Percentiles rank a stretch among this genome's conserved stretches.
Conservation (phyloP, 805 yeast genomes). For the Alloascoidea africana region DNA sequence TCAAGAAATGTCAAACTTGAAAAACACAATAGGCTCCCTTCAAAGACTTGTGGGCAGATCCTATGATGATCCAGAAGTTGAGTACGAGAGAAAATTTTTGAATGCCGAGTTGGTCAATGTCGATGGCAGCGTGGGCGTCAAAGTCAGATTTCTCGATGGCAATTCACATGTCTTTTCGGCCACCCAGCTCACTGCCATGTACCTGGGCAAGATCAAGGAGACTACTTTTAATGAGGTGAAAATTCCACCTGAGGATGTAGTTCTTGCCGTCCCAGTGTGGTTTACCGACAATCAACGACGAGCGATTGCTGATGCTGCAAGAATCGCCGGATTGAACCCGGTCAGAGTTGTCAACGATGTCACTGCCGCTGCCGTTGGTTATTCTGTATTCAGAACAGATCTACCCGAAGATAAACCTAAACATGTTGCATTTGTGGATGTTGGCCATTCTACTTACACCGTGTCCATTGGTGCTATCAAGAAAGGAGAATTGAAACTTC, state of each 20-base stretch:
- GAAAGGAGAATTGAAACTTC: slow-evolving; percentile 89
- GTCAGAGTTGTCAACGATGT: slow-evolving; percentile 95
- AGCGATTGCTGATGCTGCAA: slow-evolving; percentile 89
- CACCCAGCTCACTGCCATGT: slow-evolving; percentile 90
- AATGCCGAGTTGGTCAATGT: slow-evolving; percentile 58
- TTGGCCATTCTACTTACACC: slow-evolving; percentile 93
- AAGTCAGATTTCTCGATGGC: slow-evolving; percentile 65
- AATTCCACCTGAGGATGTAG: slow-evolving; percentile 70
- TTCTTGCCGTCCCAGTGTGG: slow-evolving; percentile 94
- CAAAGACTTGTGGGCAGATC: slow-evolving; percentile 84
- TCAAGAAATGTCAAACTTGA: slow-evolving; percentile 91
- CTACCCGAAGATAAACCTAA: slow-evolving; percentile 89
- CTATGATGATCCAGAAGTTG: slow-evolving; percentile 61
- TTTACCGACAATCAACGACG: slow-evolving; percentile 94
- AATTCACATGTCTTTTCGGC: slow-evolving; percentile 67
- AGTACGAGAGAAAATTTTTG: slow-evolving; percentile 57
- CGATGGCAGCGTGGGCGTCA: slow-evolving; percentile 64
- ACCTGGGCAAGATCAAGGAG: slow-evolving; percentile 76
- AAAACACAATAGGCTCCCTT: slow-evolving; percentile 90
- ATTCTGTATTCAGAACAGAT: slow-evolving; percentile 96
- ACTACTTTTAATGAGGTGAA: slow-evolving; percentile 73
- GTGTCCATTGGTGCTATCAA: slow-evolving; percentile 82
- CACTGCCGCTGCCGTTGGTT: slow-evolving; percentile 98
- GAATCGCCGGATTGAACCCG: slow-evolving; percentile 93
- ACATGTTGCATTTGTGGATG: slow-evolving; percentile 85